Conservation (phyloP, 129 eudicot species). For the Flaveria ramosissima region DNA sequence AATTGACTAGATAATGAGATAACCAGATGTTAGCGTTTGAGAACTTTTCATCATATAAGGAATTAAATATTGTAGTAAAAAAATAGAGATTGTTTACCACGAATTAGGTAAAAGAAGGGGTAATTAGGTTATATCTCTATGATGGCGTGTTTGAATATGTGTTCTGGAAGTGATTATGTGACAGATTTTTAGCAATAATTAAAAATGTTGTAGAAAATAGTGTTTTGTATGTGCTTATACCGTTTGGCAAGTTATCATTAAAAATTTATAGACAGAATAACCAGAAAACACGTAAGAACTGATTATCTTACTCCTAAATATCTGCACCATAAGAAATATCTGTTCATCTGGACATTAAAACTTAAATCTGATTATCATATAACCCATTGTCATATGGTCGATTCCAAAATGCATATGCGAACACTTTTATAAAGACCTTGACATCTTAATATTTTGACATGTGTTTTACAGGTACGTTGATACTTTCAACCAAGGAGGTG, state of each 20-base stretch:
- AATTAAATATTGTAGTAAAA: too few relatives aligned
- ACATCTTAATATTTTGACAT: background rate
- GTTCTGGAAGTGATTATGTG: background rate
- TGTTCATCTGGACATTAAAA: background rate
- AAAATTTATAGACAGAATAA: background rate
- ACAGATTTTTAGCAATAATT: too few relatives aligned
- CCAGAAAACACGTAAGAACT: background rate
- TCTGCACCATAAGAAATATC: background rate
- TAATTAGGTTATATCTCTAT: background rate
- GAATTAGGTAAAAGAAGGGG: background rate
- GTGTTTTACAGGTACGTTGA: conserved; percentile 80
- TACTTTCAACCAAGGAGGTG: conserved; percentile 91
- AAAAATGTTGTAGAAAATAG: background rate
- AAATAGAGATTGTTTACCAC: background rate
- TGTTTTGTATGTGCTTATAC: background rate
- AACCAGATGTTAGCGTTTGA: background rate
- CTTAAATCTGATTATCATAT: background rate
- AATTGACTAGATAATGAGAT: background rate
- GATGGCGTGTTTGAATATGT: background rate
- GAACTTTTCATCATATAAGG: background rate
- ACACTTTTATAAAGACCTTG: background rate
- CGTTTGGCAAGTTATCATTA: background rate
- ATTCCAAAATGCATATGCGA: background rate
- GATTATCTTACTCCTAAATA: background rate
- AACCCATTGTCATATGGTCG: background rate